Evolutionary conservation across 2,329 filamentous ascomycete species (phyloP).

Genomic region (Ceratocystis colombiana): DNA sequence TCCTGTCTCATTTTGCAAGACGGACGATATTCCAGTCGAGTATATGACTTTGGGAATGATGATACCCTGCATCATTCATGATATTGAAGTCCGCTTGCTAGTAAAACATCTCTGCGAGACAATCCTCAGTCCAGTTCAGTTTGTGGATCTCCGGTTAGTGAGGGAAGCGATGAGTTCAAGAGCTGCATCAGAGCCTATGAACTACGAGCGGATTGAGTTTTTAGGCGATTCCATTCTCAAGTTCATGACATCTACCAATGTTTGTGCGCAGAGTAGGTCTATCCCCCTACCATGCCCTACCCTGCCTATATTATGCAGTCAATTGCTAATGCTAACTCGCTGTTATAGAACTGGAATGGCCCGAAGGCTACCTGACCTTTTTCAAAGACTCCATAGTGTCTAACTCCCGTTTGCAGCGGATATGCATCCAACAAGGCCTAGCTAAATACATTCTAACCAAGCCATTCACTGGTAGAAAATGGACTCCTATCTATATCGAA

Average conservation of each 20-base stretch:
- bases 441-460: constrained; percentile 63
- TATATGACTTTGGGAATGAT: constrained; percentile 48
- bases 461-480: constrained; percentile 58
- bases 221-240: constrained; percentile 80
- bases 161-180: constrained; percentile 61
- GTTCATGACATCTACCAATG: constrained; percentile 55
- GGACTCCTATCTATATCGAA: constrained; percentile 54
- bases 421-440: constrained; percentile 53
- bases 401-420: constrained; percentile 61
- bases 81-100: constrained; percentile 55
- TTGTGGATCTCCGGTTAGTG: constrained; percentile 48
- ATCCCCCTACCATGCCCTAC: too few relatives aligned
- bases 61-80: constrained; percentile 62
- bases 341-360: constrained; percentile 51
- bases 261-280: constrained; percentile 44
- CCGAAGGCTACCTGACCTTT: constrained; percentile 63
- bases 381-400: constrained; percentile 61
- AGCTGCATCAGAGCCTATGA: constrained; percentile 45
- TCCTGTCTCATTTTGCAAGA: constrained; percentile 39
- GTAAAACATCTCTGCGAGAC: constrained; percentile 46
- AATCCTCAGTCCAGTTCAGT: constrained; percentile 35
- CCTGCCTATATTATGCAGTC: neutral
- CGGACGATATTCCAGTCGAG: constrained; percentile 40
- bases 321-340: constrained; percentile 24
- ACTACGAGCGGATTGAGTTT: constrained; percentile 82